A percentile compares a stretch with the other conserved stretches of the same genome.
Evolutionary conservation across 192 early-diverging fungal species (phyloP).

Genomic region (Podila minutissima): DNA sequence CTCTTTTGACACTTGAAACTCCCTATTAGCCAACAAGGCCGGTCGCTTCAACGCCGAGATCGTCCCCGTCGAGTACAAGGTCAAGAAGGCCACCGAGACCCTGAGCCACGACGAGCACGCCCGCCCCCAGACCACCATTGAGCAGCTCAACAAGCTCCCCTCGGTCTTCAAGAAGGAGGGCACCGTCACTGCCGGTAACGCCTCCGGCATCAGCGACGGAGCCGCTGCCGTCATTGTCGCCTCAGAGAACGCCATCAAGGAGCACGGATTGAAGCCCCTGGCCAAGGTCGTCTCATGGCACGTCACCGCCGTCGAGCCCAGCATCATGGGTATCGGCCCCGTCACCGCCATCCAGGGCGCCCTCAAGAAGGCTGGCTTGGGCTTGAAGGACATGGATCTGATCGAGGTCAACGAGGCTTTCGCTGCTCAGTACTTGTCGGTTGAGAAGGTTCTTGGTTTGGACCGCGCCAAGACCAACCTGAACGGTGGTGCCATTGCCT

Average conservation of each 20-base stretch:
- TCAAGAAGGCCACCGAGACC: constrained; percentile 75
- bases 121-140: constrained; percentile 85
- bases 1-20: background rate
- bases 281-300: constrained; percentile 88
- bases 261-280: constrained; percentile 82
- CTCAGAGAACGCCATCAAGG: constrained; percentile 84
- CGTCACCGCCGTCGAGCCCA: constrained; percentile 89
- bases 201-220: constrained; percentile 96
- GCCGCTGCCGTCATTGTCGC: constrained; percentile 89
- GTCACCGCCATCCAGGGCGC: constrained; percentile 90
- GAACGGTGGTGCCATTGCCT: constrained; percentile 93
- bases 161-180: constrained; percentile 94
- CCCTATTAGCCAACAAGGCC: constrained; percentile 66
- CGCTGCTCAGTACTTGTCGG: constrained; percentile 90
- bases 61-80: constrained; percentile 83
- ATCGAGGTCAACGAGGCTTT: constrained; percentile 99
- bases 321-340: constrained; percentile 97
- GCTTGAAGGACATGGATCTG: constrained; percentile 86
- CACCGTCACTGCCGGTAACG: constrained; percentile 93
- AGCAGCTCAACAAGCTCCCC: constrained; percentile 78
- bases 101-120: constrained; percentile 90
- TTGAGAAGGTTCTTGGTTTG: constrained; percentile 88
- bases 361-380: constrained; percentile 81
- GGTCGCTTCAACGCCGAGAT: constrained; percentile 88
- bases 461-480: constrained; percentile 83